These are phyloP conservation scores for Perkinsus marinus DNA, from an alignment of 169 alveolate species.

Conservation along the genomic window DNA sequence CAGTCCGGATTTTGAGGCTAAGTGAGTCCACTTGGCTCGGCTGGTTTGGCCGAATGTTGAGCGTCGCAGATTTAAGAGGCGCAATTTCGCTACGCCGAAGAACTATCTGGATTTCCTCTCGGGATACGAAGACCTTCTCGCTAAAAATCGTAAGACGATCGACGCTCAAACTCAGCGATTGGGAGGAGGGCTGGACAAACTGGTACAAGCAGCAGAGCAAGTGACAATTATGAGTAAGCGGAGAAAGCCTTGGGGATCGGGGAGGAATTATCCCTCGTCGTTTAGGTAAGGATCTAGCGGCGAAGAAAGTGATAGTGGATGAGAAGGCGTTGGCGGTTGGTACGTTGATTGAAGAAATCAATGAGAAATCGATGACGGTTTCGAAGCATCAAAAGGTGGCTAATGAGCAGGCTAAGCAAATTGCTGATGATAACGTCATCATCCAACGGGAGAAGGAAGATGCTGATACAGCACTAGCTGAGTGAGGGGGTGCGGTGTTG, in stretches of 20 bases:
- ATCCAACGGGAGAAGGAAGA: constrained; percentile 53
- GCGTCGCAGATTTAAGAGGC: constrained; percentile 49
- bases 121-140: constrained; percentile 53
- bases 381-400: constrained; percentile 59
- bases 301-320: constrained; percentile 66
- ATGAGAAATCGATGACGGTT: constrained; percentile 61
- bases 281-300: constrained; percentile 57
- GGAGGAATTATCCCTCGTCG: not conserved
- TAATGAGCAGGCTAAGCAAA: constrained; percentile 37
- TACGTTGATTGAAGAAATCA: constrained; percentile 59
- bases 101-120: constrained; percentile 73
- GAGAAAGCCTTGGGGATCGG: not conserved
- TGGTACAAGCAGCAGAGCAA: constrained; percentile 69
- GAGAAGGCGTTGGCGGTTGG: constrained; percentile 64
- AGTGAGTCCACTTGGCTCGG: constrained; percentile 6
- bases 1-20: constrained; percentile 60
- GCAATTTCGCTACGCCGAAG: constrained; percentile 73
- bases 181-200: constrained; percentile 75
- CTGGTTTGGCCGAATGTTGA: no score
- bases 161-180: constrained; percentile 54
- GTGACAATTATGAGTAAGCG: constrained; percentile 35
- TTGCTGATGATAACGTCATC: constrained; percentile 33
- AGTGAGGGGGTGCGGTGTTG: not conserved
- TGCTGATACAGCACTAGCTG: constrained; percentile 66
- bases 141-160: constrained; percentile 48